Percentiles rank a stretch among this genome's conserved stretches.
Evolutionary conservation across 176 grass and related monocot species (phyloP).

Genomic region (Urochloa ruziziensis): DNA sequence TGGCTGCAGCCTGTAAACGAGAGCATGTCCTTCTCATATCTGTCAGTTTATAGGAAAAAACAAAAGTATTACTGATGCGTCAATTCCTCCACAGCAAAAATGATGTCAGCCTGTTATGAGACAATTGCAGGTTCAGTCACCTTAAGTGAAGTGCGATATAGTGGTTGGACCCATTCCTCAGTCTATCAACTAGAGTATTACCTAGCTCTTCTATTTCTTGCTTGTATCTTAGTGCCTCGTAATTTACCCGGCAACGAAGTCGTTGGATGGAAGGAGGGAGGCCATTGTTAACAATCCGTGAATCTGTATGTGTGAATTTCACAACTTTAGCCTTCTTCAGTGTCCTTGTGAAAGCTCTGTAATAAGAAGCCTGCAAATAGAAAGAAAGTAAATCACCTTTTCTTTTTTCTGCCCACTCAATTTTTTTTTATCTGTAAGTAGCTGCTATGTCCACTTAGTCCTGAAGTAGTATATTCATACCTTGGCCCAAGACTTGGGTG

Average conservation of each 20-base stretch:
- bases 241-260: constrained; percentile 87
- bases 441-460: background rate
- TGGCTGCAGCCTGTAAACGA: constrained; percentile 95
- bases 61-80: constrained; percentile 20
- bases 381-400: background rate
- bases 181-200: constrained; percentile 67
- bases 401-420: constrained; percentile 6
- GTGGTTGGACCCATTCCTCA: constrained; percentile 77
- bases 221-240: constrained; percentile 71
- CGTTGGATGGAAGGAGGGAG: constrained; percentile 79
- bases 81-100: background rate
- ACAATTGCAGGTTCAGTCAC: constrained; percentile 38
- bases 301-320: constrained; percentile 85
- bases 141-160: constrained; percentile 98
- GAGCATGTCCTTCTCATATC: constrained; percentile 99
- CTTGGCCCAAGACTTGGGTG: constrained; percentile 86
- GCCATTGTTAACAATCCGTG: constrained; percentile 83
- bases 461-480: constrained; percentile 39
- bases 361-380: constrained; percentile 82
- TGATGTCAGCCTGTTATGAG: constrained; percentile 6
- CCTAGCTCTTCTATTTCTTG: constrained; percentile 70
- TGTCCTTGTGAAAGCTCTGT: constrained; percentile 55
- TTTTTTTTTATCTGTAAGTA: constrained; percentile 7
- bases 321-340: constrained; percentile 82
- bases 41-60: constrained; percentile 38